phyloP scores from a whole-genome alignment of 2,329 filamentous ascomycete genomes.

The Madurella fahalii region DNA sequence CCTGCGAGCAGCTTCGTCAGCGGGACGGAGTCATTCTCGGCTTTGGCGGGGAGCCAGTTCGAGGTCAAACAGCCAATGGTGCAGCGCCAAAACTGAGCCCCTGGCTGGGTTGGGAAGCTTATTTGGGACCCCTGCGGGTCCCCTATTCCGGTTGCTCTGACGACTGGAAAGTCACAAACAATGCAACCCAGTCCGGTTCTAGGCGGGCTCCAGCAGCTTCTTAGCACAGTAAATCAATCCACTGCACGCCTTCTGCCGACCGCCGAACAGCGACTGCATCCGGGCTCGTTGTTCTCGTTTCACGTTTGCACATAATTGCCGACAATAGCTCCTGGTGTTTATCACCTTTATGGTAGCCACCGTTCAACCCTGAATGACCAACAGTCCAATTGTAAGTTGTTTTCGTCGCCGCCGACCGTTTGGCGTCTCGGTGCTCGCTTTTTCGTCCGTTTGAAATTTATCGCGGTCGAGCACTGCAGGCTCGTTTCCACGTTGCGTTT shows the following conservation, averaged over 20 bases:
- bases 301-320: too few relatives aligned
- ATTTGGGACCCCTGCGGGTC: slow-evolving; percentile 9
- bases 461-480: too few relatives aligned
- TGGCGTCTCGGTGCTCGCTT: too few relatives aligned
- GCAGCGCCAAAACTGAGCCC: neutral
- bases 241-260: slow-evolving; percentile 9
- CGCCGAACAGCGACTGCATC: neutral
- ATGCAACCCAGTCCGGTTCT: slow-evolving; percentile 10
- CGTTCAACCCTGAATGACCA: too few relatives aligned
- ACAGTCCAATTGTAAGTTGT: too few relatives aligned
- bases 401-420: too few relatives aligned
- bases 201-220: slow-evolving; percentile 10
- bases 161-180: slow-evolving; percentile 17
- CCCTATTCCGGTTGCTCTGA: slow-evolving; percentile 16
- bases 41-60: slow-evolving; percentile 12
- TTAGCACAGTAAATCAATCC: slow-evolving; percentile 11
- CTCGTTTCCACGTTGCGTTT: too few relatives aligned
- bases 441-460: too few relatives aligned
- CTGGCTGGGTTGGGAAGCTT: slow-evolving; percentile 12
- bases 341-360: too few relatives aligned
- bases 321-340: too few relatives aligned
- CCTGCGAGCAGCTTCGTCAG: neutral
- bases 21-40: slow-evolving; percentile 11
- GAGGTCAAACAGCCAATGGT: slow-evolving; percentile 8
- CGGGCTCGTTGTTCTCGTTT: too few relatives aligned